Evolutionary conservation across 495 filamentous ascomycete species (phyloP).

Genomic region (Coniosporium apollinis): DNA sequence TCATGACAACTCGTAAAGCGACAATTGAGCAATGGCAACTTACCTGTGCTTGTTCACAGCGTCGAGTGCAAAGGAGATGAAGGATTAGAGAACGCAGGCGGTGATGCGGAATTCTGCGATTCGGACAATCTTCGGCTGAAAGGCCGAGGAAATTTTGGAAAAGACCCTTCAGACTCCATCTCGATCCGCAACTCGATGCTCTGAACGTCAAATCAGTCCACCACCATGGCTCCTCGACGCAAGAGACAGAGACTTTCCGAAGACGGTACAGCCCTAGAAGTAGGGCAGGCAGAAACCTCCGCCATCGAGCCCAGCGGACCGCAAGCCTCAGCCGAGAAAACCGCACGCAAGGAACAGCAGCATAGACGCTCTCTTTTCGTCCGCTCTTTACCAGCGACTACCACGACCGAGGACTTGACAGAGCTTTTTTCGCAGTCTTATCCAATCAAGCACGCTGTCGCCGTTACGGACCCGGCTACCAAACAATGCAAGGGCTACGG

Average conservation of each 20-base stretch:
- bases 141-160: too few relatives aligned
- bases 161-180: too few relatives aligned
- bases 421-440: slow-evolving; percentile 85
- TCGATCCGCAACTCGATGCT: too few relatives aligned
- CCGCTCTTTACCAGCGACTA: slow-evolving; percentile 57
- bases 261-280: slow-evolving; percentile 13
- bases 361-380: slow-evolving; percentile 68
- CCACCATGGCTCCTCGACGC: slow-evolving; percentile 13
- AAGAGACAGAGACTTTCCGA: slow-evolving; percentile 20
- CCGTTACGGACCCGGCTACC: slow-evolving; percentile 62
- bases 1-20: too few relatives aligned
- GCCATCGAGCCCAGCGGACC: slow-evolving; percentile 2
- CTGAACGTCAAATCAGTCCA: too few relatives aligned
- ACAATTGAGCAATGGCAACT: too few relatives aligned
- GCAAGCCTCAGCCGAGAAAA: slow-evolving; percentile 1
- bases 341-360: slow-evolving; percentile 15
- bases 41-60: too few relatives aligned
- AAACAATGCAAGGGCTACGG: slow-evolving; percentile 83
- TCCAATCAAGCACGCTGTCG: slow-evolving; percentile 84
- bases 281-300: slow-evolving; percentile 1
- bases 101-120: too few relatives aligned
- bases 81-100: too few relatives aligned
- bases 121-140: too few relatives aligned
- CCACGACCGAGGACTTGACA: slow-evolving; percentile 68
- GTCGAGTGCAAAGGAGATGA: too few relatives aligned